Conservation (phyloP, 176 grass and related monocot species). For the Hyparrhenia diplandra region DNA sequence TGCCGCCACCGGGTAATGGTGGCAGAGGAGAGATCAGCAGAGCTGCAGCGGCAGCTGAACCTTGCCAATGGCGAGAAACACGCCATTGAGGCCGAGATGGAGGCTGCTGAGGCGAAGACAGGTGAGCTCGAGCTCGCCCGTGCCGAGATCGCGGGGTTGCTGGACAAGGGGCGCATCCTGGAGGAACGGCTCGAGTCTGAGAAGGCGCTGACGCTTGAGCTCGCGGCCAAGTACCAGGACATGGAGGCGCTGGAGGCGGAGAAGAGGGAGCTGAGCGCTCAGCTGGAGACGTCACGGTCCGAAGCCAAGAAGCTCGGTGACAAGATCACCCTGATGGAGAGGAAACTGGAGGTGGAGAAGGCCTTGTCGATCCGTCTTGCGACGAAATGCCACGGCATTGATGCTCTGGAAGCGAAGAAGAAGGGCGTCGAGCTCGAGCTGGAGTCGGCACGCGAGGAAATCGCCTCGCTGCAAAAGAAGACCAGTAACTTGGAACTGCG, state of each 20-base stretch:
- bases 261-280: conserved; percentile 35
- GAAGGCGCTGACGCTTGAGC: conserved; percentile 46
- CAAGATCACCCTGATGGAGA: conserved; percentile 45
- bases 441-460: conserved; percentile 46
- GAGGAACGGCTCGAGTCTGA: conserved; percentile 52
- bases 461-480: conserved; percentile 39
- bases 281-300: conserved; percentile 42
- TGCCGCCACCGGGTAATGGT: conserved; percentile 32
- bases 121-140: conserved; percentile 51
- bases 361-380: conserved; percentile 39
- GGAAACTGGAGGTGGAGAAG: conserved; percentile 60
- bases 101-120: conserved; percentile 44
- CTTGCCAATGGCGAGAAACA: conserved; percentile 57
- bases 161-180: conserved; percentile 43
- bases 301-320: conserved; percentile 47
- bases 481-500: conserved; percentile 38
- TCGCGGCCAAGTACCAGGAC: conserved; percentile 40
- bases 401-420: conserved; percentile 48
- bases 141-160: conserved; percentile 42
- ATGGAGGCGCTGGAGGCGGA: conserved; percentile 54
- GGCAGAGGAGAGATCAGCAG: conserved; percentile 51
- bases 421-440: conserved; percentile 59
- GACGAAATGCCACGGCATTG: conserved; percentile 42
- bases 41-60: conserved; percentile 75
- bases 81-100: conserved; percentile 44